A percentile compares a stretch with the other conserved stretches of the same genome.
Evolutionary conservation across 2,329 filamentous ascomycete genomes (phyloP).

Genomic region (Aaosphaeria arxii): DNA sequence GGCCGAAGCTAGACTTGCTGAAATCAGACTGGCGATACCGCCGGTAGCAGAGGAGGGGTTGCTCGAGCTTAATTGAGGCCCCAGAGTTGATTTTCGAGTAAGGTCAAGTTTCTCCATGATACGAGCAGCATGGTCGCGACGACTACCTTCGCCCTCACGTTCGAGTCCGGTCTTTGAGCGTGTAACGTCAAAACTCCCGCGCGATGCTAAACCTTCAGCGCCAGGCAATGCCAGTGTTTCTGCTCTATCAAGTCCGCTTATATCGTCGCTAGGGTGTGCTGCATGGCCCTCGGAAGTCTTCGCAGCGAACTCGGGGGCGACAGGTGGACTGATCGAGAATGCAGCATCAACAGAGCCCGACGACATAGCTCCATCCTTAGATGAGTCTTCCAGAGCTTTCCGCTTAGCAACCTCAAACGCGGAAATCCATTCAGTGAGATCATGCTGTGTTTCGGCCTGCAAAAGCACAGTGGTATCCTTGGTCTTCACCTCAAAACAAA

Average conservation of each 20-base stretch:
- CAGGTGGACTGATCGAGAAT: constrained; percentile 87
- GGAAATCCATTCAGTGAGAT: constrained; percentile 92
- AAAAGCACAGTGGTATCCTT: constrained; percentile 87
- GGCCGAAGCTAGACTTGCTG: constrained; percentile 68
- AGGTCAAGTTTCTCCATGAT: constrained; percentile 93
- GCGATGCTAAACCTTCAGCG: constrained; percentile 51
- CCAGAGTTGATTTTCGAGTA: constrained; percentile 72
- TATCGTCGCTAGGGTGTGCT: constrained; percentile 54
- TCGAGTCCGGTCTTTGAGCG: constrained; percentile 52
- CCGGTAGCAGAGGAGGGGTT: constrained; percentile 48
- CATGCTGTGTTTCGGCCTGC: constrained; percentile 86
- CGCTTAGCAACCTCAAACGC: constrained; percentile 94
- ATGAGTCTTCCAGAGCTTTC: constrained; percentile 75
- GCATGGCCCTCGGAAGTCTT: constrained; percentile 68
- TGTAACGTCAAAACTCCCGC: constrained; percentile 71
- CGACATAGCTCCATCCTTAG: constrained; percentile 47
- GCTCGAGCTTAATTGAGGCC: constrained; percentile 41
- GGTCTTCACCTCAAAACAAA: constrained; percentile 98
- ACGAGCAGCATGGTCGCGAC: constrained; percentile 76
- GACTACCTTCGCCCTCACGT: constrained; percentile 66
- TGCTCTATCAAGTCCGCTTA: constrained; percentile 55
- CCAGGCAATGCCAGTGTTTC: constrained; percentile 65
- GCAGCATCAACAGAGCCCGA: constrained; percentile 63
- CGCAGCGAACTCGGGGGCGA: constrained; percentile 86
- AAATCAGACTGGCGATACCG: constrained; percentile 82